Conservation (phyloP, 257 asterid species). For the Nicotiana attenuata region DNA sequence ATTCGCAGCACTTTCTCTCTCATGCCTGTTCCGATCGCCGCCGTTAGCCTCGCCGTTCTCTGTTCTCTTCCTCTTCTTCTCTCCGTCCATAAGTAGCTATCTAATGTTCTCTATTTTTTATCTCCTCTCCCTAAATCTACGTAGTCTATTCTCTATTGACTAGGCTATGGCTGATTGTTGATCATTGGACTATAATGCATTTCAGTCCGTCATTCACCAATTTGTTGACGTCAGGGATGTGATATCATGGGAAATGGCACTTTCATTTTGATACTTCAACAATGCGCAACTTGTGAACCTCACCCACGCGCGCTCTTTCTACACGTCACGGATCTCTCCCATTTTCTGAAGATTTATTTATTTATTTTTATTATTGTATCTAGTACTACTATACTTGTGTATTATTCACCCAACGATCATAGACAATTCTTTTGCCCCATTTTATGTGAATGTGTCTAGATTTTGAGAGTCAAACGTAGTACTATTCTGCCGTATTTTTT, state of each 20-base stretch:
- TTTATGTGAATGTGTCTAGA: no score
- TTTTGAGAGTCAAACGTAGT: no score
- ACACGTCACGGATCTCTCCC: not conserved
- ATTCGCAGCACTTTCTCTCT: not conserved
- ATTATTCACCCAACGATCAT: no score
- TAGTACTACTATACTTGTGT: no score
- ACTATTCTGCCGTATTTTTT: no score
- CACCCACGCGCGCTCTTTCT: not conserved
- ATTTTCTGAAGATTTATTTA: not conserved
- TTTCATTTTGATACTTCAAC: not conserved
- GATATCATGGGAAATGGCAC: not conserved
- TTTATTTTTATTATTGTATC: no score
- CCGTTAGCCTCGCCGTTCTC: not conserved
- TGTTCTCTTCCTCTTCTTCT: constrained; percentile 6
- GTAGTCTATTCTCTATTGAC: not conserved
- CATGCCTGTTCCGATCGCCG: not conserved
- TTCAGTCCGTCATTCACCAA: not conserved
- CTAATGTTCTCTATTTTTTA: not conserved
- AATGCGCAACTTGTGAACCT: not conserved
- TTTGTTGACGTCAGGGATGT: not conserved
- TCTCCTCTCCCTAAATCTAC: not conserved
- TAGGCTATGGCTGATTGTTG: not conserved
- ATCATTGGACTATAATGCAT: not conserved
- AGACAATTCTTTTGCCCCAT: no score
- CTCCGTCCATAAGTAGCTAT: not conserved